Conservation (phyloP, 2,329 filamentous ascomycete species). For the Dothiorella sarmentorum region DNA sequence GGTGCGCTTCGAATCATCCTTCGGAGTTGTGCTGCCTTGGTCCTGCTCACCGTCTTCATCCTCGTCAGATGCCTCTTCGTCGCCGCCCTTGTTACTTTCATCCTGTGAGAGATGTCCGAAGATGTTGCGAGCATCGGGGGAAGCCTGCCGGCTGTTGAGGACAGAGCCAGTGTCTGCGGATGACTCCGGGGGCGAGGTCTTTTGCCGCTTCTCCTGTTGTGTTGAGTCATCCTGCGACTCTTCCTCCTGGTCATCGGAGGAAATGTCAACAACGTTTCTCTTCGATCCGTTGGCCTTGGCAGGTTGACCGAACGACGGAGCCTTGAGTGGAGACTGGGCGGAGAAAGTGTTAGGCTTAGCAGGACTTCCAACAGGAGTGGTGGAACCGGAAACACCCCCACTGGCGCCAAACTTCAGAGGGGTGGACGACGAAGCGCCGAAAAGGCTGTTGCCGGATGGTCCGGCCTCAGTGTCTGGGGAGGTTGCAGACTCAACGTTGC, state of each 20-base stretch:
- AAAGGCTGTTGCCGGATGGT: not conserved
- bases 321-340: slow-evolving; percentile 9
- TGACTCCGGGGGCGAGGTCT: slow-evolving; percentile 2
- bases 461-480: slow-evolving; percentile 1
- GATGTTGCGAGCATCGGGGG: slow-evolving; percentile 10
- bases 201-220: slow-evolving; percentile 6
- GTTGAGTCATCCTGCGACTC: not conserved
- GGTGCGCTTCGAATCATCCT: not conserved
- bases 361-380: slow-evolving; percentile 13
- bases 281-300: not conserved
- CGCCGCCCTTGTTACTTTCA: slow-evolving; percentile 4
- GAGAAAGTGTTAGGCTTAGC: not conserved
- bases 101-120: slow-evolving; percentile 16
- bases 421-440: not conserved
- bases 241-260: slow-evolving; percentile 4
- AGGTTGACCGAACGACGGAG: not conserved
- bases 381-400: not conserved
- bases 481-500: not conserved
- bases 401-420: not conserved
- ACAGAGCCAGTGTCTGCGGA: slow-evolving; percentile 10
- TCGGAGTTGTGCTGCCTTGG: slow-evolving; percentile 7
- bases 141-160: slow-evolving; percentile 11
- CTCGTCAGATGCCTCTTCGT: slow-evolving; percentile 9
- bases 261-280: not conserved
- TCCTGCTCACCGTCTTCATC: slow-evolving; percentile 2